Base-by-base conservation (phyloP, 495 filamentous ascomycete species). In the Aspergillus biplanus region DNA sequence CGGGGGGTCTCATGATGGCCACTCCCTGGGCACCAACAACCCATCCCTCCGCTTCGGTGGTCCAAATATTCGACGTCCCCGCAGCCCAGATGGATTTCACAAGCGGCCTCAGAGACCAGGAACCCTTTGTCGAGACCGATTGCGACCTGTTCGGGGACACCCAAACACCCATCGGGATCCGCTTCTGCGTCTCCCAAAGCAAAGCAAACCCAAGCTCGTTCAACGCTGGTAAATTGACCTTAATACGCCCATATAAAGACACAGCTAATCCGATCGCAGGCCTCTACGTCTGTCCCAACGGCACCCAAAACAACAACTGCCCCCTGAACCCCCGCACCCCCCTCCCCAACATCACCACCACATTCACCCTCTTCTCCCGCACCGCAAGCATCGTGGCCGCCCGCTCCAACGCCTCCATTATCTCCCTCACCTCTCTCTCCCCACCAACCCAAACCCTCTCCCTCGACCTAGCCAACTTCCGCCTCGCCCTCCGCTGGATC, bases 401-500 rank as follows among this genome's bases (percentile, higher is more conserved):
- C 11, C 16, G 50, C 6, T 6, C 31, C 21, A 53, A 33, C 50
- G 33, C 32, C 6, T 15, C 16, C 13, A 55, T 55, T 7, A n/a
- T 55, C 15, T 35, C 52, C 11, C 7, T 37, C 8, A 55, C 4
- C 1, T 55, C 33, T 0, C 6, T 35, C n/a, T 7, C 15, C 15
- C 15, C 16, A 13, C 50, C 50, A 13, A 33, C 32, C 6, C 50
- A 27, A 15, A 31, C 27, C 15, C 7, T 4, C 9, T 27, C 16
- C 15, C 21, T 53, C 6, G 33, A 55, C 32, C 52, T 55, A 6
- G 9, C 32, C 12, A 11, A 33, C 33, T 55, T n/a, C 13, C 52
- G 52, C 13, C n/a, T 16, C 34, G 52, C 52, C 31, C 15, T 55
- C 11, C 13, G 7, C 52, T 55, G 52, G 52, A 55, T 55, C n/a